A percentile compares a stretch with the other conserved stretches of the same genome.
These are phyloP conservation scores for Wickerhamiella brachini DNA, from an alignment of 805 yeast genomes.

Conservation along the genomic window DNA sequence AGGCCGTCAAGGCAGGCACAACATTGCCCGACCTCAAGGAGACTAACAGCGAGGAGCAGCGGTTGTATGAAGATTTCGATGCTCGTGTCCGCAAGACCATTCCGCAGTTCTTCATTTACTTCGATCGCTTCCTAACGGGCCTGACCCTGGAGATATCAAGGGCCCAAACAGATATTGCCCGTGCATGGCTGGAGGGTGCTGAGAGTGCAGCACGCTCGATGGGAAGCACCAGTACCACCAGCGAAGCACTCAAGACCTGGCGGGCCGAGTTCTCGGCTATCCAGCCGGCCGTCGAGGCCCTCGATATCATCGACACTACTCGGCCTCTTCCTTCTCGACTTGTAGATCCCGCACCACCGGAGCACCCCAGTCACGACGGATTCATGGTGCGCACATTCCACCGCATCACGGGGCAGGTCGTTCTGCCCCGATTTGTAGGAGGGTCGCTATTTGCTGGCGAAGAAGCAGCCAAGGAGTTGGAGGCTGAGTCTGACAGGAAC, in stretches of 20 bases:
- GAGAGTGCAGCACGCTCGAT: not conserved
- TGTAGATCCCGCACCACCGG: not conserved
- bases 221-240: not conserved
- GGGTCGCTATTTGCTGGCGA: not conserved
- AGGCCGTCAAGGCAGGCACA: not conserved
- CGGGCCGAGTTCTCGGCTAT: conserved; percentile 9
- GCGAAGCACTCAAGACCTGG: conserved; percentile 7
- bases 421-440: not conserved
- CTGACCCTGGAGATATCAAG: not conserved
- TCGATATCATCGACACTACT: conserved; percentile 1
- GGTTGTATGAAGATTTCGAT: not conserved
- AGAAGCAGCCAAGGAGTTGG: conserved; percentile 6
- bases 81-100: not conserved
- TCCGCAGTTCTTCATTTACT: not conserved
- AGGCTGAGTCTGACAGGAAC: not conserved
- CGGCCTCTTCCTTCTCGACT: not conserved
- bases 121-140: not conserved
- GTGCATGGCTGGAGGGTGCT: not conserved
- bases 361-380: not conserved
- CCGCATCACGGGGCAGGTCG: not conserved
- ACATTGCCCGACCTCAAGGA: not conserved
- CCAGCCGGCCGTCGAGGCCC: conserved; percentile 17
- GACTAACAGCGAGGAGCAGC: not conserved
- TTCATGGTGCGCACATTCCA: not conserved
- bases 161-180: not conserved